Evolutionary conservation across 257 asterid genomes (phyloP), one percentile per base, ranked within the genome.

Genomic region (Ilex asprella): DNA sequence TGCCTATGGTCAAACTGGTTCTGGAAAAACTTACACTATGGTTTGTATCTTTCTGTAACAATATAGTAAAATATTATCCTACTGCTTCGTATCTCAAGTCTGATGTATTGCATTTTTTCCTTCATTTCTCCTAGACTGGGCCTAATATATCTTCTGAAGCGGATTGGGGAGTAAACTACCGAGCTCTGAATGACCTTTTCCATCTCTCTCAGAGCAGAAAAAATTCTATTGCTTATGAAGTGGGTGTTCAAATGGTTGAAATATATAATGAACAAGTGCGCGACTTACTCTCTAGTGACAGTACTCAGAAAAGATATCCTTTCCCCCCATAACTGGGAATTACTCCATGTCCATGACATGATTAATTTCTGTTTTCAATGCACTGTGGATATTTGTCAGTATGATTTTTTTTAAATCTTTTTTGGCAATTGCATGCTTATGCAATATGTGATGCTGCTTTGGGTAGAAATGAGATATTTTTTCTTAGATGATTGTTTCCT

Each of bases 1-100:
- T 78, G 98, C 98, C 58, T 91, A 91, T 70, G 98, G 98, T 35
- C 98, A 91, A 79, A 91, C 96, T 61, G 98, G 98, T 58, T 91
- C 98, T 0, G 98, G 98, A 57, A 91, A 91, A 78, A 91, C 98
- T 65, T 91, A 88, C 67, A 91, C 98, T 16, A 91, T 91, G 98
- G 98, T 91, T 75, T 62, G 79, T 49, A 5, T 51, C 39, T 16
- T 66, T 52, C 47, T 56, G 60, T 12, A 35, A 58, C 55, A 31
- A 31, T 51, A 31, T 50, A 53, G 51, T 63, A 12, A 66, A 41
- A 39, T 39, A n/a, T 27, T 43, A 49, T 56, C 5, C 41, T 35
- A 8, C 41, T 61, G 30, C 62, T 41, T 58, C 31, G 66, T 56
- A 12, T 57, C 60, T 30, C 31, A 66, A 31, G 30, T 69, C 44